Evolutionary conservation across 495 filamentous ascomycete species (phyloP).

Genomic region (Stereocaulon alpinum): DNA sequence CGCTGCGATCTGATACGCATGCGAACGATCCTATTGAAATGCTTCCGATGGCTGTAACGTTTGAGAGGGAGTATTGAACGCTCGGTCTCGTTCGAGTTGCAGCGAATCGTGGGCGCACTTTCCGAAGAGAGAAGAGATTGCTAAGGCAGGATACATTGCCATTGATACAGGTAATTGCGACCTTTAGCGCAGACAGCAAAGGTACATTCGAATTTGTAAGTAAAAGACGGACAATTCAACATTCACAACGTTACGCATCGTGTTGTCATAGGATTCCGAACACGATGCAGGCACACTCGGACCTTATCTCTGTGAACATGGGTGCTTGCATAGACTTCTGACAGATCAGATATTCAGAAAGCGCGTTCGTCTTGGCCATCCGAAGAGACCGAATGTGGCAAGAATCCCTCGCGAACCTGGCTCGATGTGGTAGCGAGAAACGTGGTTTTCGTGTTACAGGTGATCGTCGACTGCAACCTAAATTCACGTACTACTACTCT

Average conservation of each 20-base stretch:
- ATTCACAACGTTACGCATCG: too few species aligned
- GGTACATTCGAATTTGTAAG: too few species aligned
- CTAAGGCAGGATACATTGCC: not conserved
- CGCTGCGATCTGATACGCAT: slow-evolving; percentile 4
- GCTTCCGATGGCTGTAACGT: not conserved
- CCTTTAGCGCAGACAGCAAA: not conserved
- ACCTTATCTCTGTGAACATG: not conserved
- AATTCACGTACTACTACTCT: too few species aligned
- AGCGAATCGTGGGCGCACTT: not conserved
- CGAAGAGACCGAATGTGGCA: not conserved
- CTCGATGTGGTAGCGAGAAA: not conserved
- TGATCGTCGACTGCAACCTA: not conserved
- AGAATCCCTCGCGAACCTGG: not conserved
- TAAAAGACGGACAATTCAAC: too few species aligned
- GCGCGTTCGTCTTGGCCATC: not conserved
- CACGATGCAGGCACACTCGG: not conserved
- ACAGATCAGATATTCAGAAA: not conserved
- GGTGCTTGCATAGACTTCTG: not conserved
- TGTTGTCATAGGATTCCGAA: too few species aligned
- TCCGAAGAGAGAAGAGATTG: not conserved
- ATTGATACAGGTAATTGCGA: not conserved
- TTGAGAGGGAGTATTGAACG: not conserved
- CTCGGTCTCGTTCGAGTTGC: too few species aligned
- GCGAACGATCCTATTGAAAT: not conserved
- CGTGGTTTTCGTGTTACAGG: not conserved